Conservation (phyloP, 2,329 filamentous ascomycete genomes). For the Sodiomyces alkalinus region DNA sequence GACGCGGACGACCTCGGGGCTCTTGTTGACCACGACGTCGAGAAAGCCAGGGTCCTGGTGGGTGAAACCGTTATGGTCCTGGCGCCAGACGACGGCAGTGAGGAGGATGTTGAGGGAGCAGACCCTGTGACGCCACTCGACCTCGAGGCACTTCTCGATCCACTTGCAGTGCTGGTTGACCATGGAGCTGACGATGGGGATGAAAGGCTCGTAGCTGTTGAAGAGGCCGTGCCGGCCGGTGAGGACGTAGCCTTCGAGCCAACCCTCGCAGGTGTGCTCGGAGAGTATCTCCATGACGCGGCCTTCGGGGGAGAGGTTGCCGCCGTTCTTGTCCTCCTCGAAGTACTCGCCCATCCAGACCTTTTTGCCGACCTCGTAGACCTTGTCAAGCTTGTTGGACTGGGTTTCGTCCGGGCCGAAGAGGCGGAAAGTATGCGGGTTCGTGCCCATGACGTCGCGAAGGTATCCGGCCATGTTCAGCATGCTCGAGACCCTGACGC, state of each 20-base stretch:
- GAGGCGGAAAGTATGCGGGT: conserved; percentile 54
- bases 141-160: conserved; percentile 69
- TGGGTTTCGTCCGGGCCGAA: conserved; percentile 72
- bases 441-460: conserved; percentile 49
- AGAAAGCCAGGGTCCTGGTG: conserved; percentile 72
- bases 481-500: conserved; percentile 48
- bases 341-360: conserved; percentile 71
- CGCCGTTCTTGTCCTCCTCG: conserved; percentile 59
- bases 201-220: conserved; percentile 73
- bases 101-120: conserved; percentile 67
- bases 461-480: conserved; percentile 52
- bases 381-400: conserved; percentile 59
- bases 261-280: conserved; percentile 66
- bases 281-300: conserved; percentile 77
- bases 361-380: conserved; percentile 64
- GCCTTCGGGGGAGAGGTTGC: conserved; percentile 52
- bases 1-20: conserved; percentile 64
- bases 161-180: conserved; percentile 72
- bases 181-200: conserved; percentile 74
- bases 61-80: conserved; percentile 74
- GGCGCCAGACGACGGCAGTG: conserved; percentile 65
- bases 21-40: conserved; percentile 67
- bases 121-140: conserved; percentile 60
- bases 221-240: conserved; percentile 62
- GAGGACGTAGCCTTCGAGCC: conserved; percentile 66